Evolutionary conservation across 805 yeast genomes (phyloP).

Genomic region (Priceomyces haplophilus): DNA sequence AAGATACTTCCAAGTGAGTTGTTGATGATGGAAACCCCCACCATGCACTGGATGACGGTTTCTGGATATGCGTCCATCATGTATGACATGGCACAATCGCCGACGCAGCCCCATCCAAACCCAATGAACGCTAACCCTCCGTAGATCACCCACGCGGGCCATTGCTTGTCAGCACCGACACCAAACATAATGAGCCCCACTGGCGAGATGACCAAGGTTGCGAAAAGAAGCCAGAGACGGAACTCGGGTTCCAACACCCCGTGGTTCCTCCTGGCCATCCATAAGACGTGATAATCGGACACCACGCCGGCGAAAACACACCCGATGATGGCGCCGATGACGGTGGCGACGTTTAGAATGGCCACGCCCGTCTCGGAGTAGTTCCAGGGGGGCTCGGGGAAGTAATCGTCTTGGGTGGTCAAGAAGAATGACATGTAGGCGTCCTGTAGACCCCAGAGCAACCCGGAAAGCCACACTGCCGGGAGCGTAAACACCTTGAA

Average conservation of each 20-base stretch:
- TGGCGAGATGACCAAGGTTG: conserved; percentile 58
- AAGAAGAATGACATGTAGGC: conserved; percentile 72
- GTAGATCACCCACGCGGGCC: conserved; percentile 54
- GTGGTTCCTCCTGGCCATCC: conserved; percentile 57
- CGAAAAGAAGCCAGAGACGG: conserved; percentile 54
- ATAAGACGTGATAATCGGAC: conserved; percentile 57
- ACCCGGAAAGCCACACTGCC: conserved; percentile 60
- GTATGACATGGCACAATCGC: conserved; percentile 67
- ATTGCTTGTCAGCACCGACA: conserved; percentile 55
- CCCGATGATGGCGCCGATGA: conserved; percentile 64
- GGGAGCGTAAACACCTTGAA: conserved; percentile 61
- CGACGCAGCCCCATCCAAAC: conserved; percentile 67
- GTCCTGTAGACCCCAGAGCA: conserved; percentile 81
- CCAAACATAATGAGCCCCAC: conserved; percentile 64
- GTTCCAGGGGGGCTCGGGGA: conserved; percentile 64
- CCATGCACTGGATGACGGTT: conserved; percentile 68
- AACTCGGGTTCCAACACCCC: conserved; percentile 67
- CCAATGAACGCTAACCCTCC: conserved; percentile 65
- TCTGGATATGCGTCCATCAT: conserved; percentile 69
- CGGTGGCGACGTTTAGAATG: conserved; percentile 68
- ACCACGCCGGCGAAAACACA: conserved; percentile 62
- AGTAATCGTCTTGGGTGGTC: conserved; percentile 68
- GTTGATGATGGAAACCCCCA: conserved; percentile 63
- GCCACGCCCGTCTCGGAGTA: conserved; percentile 68
- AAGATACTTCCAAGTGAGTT: conserved; percentile 64